phyloP scores from a whole-genome alignment of 176 grass and related monocot genomes.

The Aegilops umbellulata region DNA sequence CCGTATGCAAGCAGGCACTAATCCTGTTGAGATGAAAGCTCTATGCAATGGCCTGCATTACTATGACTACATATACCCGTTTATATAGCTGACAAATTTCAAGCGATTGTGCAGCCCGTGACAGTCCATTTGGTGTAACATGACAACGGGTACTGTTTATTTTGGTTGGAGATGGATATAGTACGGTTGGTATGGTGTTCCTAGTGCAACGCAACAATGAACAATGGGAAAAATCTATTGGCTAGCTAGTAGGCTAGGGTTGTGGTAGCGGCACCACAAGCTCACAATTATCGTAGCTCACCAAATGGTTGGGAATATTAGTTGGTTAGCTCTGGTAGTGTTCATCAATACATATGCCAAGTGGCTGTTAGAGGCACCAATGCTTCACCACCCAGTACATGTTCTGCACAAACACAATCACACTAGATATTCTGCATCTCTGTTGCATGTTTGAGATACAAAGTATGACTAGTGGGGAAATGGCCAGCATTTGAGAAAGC shows the following conservation, averaged over 20 bases:
- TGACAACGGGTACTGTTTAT: neutral
- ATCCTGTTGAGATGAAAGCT: neutral
- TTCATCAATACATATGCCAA: neutral
- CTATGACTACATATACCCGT: neutral
- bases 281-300: neutral
- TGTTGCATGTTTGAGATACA: too few species aligned
- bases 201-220: neutral
- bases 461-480: neutral
- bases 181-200: neutral
- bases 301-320: neutral
- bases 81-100: neutral
- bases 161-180: neutral
- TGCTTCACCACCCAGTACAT: neutral
- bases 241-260: neutral
- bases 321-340: neutral
- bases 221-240: neutral
- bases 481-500: neutral
- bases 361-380: neutral
- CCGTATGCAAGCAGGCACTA: neutral
- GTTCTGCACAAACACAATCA: neutral
- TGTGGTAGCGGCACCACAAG: neutral
- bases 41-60: neutral
- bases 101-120: neutral
- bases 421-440: neutral
- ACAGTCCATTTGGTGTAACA: neutral